phyloP scores from a whole-genome alignment of 495 filamentous ascomycete species.

The Annulohypoxylon nitens region DNA sequence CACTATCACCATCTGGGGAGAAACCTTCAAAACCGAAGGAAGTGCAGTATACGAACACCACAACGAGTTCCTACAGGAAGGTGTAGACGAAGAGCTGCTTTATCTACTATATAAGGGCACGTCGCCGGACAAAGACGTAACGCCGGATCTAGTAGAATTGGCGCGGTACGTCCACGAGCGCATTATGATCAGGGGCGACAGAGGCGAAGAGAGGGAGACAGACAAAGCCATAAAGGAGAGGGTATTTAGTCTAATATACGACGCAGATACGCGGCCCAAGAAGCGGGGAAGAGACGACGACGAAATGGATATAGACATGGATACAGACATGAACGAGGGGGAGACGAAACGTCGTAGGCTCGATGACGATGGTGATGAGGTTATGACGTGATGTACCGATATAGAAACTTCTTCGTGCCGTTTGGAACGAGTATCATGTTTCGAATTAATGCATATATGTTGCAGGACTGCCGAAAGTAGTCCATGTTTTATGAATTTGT shows the following conservation, averaged over 20 bases:
- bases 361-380: background rate
- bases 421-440: no score
- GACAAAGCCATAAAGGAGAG: constrained; percentile 2
- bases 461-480: no score
- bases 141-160: background rate
- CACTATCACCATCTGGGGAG: no score
- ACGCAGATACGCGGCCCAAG: background rate
- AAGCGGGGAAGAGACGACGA: background rate
- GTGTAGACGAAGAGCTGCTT: no score
- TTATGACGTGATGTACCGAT: no score
- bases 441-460: no score
- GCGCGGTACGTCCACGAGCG: background rate
- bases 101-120: background rate
- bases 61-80: no score
- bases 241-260: background rate
- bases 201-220: constrained; percentile 4
- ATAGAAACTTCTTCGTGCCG: no score
- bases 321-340: background rate
- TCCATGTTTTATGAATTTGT: no score
- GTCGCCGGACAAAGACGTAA: background rate
- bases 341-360: background rate
- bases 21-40: no score
- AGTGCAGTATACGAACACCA: no score
- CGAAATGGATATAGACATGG: background rate
- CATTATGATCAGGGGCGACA: background rate